Conservation (phyloP, 2,329 filamentous ascomycete species). For the Trichoderma guizhouense region DNA sequence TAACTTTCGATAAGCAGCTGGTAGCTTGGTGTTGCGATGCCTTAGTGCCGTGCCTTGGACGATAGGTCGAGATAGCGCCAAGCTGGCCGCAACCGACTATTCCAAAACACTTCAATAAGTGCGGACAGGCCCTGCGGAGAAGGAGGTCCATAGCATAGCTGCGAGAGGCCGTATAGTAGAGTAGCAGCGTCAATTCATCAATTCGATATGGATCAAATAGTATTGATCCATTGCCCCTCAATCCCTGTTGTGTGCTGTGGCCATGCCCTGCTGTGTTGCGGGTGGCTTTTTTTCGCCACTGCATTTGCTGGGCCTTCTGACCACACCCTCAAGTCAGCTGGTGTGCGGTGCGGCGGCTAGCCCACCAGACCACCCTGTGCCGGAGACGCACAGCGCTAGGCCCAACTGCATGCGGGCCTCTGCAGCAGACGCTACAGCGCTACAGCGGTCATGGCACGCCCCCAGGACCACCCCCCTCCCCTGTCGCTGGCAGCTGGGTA, state of each 20-base stretch:
- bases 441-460: neutral
- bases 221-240: neutral
- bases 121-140: neutral
- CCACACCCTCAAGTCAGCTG: constrained; percentile 17
- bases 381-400: constrained; percentile 7
- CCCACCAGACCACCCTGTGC: neutral
- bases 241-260: neutral
- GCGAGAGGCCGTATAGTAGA: neutral
- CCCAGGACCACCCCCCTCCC: neutral
- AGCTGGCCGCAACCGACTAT: neutral
- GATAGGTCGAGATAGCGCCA: neutral
- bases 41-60: neutral
- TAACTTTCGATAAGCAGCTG: neutral
- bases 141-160: neutral
- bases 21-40: neutral
- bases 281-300: constrained; percentile 16
- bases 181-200: neutral
- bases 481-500: neutral
- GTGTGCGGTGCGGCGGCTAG: constrained; percentile 2
- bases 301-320: neutral
- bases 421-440: neutral
- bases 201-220: neutral
- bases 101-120: neutral
- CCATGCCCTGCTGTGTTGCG: neutral
- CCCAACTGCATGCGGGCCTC: constrained; percentile 13